Evolutionary conservation across 108 stramenopile species (phyloP).

Genomic region (Skeletonema marinoi): DNA sequence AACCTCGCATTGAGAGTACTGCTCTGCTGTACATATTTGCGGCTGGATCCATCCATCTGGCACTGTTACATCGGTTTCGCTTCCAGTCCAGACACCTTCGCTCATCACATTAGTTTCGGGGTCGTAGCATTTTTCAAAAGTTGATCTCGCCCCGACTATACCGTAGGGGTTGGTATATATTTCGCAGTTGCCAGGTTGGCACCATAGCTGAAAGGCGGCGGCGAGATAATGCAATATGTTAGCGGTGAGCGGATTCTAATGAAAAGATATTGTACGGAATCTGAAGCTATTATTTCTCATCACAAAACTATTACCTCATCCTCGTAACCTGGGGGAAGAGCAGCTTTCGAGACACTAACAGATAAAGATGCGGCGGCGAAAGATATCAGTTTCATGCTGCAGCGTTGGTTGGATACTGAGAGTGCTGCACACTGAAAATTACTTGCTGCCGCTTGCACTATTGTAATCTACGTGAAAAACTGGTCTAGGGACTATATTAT

Average conservation of each 20-base stretch:
- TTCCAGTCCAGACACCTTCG: not conserved
- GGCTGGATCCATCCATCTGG: not conserved
- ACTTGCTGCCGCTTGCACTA: too few relatives aligned
- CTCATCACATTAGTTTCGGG: not conserved
- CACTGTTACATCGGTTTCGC: not conserved
- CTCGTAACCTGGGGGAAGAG: slow-evolving; percentile 31
- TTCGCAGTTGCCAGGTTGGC: slow-evolving; percentile 3
- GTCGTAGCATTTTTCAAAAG: slow-evolving; percentile 17
- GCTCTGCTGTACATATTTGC: not conserved
- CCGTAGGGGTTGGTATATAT: slow-evolving; percentile 21
- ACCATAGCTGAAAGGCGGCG: not conserved
- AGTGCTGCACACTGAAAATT: too few relatives aligned
- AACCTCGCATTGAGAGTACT: not conserved
- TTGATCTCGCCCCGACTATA: not conserved
- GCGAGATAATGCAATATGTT: not conserved
- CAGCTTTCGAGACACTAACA: not conserved
- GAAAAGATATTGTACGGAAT: not conserved
- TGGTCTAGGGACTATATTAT: too few relatives aligned
- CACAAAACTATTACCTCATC: not conserved
- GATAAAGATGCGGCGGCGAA: not conserved
- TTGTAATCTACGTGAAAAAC: too few relatives aligned
- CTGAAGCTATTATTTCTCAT: too few relatives aligned
- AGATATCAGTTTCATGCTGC: not conserved
- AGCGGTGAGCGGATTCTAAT: not conserved
- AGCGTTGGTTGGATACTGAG: not conserved